These are phyloP conservation scores for Solanum aculeatissimum DNA, from an alignment of 305 asterid genomes.

Conservation along the genomic window DNA sequence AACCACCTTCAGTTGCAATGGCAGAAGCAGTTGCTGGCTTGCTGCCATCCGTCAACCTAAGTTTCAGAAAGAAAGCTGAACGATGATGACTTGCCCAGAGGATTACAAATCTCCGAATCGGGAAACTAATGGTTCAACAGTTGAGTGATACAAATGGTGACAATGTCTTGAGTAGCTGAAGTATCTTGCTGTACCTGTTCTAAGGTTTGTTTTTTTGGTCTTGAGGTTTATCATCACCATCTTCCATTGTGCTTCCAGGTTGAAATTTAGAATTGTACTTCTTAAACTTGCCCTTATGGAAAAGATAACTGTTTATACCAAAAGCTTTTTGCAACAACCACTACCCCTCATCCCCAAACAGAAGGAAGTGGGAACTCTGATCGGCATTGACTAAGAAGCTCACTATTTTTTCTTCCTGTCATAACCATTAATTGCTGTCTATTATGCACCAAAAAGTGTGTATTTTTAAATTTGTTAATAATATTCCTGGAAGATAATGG, in stretches of 20 bases:
- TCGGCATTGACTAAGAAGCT: too few relatives aligned
- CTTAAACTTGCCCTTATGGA: background rate
- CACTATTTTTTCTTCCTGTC: too few relatives aligned
- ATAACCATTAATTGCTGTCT: too few relatives aligned
- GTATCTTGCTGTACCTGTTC: background rate
- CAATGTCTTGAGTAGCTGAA: background rate
- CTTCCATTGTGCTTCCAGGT: background rate
- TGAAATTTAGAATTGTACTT: background rate
- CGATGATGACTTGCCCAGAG: slow-evolving; percentile 59
- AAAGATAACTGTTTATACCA: background rate
- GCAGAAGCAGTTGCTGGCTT: slow-evolving; percentile 78
- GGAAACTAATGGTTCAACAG: slow-evolving; percentile 31
- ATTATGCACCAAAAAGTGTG: background rate
- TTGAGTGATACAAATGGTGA: background rate
- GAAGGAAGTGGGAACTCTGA: background rate
- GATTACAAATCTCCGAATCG: slow-evolving; percentile 52
- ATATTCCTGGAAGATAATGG: background rate
- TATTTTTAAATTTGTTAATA: too few relatives aligned
- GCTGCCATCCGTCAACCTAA: slow-evolving; percentile 85
- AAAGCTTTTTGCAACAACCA: background rate
- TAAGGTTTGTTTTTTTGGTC: background rate
- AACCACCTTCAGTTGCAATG: slow-evolving; percentile 80
- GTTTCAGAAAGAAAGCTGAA: slow-evolving; percentile 32
- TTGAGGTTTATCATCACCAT: background rate
- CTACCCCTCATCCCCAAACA: background rate